A percentile compares a stretch with the other conserved stretches of the same genome.
Conservation (phyloP, 2,329 filamentous ascomycete species). For the Ophiobolus disseminans region DNA sequence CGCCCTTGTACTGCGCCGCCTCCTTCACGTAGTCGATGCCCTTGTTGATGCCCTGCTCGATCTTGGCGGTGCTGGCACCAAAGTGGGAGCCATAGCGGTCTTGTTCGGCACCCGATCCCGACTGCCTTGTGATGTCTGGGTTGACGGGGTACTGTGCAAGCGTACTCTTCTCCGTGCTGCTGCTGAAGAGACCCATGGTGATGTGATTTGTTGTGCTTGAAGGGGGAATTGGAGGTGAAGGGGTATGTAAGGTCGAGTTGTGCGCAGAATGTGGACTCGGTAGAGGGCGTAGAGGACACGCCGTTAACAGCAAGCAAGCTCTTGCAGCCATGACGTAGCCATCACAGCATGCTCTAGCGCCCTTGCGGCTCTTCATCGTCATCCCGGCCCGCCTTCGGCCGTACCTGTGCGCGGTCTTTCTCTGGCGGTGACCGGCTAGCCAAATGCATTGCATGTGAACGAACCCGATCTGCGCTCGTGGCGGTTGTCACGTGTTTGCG, state of each 20-base stretch:
- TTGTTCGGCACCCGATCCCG: conserved; percentile 42
- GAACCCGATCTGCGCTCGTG: no score
- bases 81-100: conserved; percentile 43
- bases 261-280: neutral
- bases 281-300: neutral
- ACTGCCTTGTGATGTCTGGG: conserved; percentile 30
- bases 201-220: neutral
- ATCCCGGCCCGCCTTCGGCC: neutral
- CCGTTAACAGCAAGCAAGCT: neutral
- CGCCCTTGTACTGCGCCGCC: conserved; percentile 18
- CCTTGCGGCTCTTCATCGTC: neutral
- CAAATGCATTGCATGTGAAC: no score
- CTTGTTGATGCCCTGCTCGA: conserved; percentile 28
- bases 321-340: neutral
- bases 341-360: neutral
- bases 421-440: no score
- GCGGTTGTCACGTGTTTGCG: no score
- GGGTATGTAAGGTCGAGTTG: neutral
- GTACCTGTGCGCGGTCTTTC: no score
- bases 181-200: conserved; percentile 38
- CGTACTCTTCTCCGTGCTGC: conserved; percentile 28
- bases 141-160: conserved; percentile 27
- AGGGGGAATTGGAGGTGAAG: neutral
- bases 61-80: conserved; percentile 25
- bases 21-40: conserved; percentile 27